These are phyloP conservation scores for Wilhelminamyces savonicus DNA, from an alignment of 805 yeast species.

Conservation along the genomic window DNA sequence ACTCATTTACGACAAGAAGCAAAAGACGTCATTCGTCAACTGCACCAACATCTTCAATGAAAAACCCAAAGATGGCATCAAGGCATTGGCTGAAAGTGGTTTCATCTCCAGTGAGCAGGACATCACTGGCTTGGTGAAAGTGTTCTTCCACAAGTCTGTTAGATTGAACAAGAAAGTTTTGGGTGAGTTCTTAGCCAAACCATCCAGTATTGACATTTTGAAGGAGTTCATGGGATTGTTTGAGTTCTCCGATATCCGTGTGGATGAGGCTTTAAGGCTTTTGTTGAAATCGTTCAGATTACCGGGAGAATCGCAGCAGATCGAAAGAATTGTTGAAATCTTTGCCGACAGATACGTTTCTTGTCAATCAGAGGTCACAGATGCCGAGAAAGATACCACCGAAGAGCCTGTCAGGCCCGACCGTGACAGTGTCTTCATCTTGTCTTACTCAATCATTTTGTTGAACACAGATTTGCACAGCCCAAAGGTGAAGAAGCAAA, in stretches of 20 bases:
- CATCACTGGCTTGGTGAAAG: slow-evolving; percentile 60
- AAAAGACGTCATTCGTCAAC: slow-evolving; percentile 69
- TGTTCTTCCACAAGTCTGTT: slow-evolving; percentile 72
- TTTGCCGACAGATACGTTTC: slow-evolving; percentile 77
- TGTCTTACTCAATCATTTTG: slow-evolving; percentile 90
- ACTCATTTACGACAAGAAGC: slow-evolving; percentile 37
- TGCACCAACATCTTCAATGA: slow-evolving; percentile 74
- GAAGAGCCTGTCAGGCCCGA: slow-evolving; percentile 58
- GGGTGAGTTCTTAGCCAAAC: slow-evolving; percentile 82
- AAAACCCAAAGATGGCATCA: slow-evolving; percentile 72
- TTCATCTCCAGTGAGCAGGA: slow-evolving; percentile 50
- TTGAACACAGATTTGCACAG: slow-evolving; percentile 90
- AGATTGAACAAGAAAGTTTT: slow-evolving; percentile 80
- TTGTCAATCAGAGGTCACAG: slow-evolving; percentile 38
- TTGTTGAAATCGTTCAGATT: slow-evolving; percentile 78
- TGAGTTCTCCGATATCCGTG: slow-evolving; percentile 72
- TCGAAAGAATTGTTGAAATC: slow-evolving; percentile 83
- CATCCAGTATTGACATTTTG: slow-evolving; percentile 55
- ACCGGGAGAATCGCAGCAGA: slow-evolving; percentile 97
- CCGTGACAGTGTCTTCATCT: slow-evolving; percentile 79
- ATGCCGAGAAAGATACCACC: slow-evolving; percentile 2
- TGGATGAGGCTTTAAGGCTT: slow-evolving; percentile 88
- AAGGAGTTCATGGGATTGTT: slow-evolving; percentile 60
- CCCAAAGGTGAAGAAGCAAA: slow-evolving; percentile 86
- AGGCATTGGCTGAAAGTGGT: slow-evolving; percentile 54